Evolutionary conservation across 768 basidiomycete genomes (phyloP).

Genomic region (Tylopilus intermedius): DNA sequence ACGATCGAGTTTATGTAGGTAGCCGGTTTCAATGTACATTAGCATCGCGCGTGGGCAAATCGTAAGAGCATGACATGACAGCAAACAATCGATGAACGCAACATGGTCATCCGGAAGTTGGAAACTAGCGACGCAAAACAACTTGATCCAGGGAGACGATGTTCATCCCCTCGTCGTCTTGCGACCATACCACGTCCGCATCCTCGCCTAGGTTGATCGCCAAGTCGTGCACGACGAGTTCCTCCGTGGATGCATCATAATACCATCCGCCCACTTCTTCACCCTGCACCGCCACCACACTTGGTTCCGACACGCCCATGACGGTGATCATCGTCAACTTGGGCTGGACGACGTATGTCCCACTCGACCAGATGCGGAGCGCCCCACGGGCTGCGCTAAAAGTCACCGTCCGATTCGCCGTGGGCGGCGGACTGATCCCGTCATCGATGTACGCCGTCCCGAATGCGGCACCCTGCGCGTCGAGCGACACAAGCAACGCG

Average conservation of each 20-base stretch:
- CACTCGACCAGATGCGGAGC: conserved; percentile 35
- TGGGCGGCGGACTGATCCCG: conserved; percentile 47
- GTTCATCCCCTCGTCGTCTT: neutral
- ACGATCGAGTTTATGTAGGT: neutral
- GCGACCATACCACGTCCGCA: conserved; percentile 29
- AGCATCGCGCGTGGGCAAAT: neutral
- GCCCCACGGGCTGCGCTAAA: conserved; percentile 35
- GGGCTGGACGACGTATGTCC: conserved; percentile 32
- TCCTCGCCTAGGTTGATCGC: conserved; percentile 40
- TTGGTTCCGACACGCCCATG: conserved; percentile 46
- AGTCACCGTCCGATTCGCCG: conserved; percentile 43
- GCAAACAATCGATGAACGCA: no score
- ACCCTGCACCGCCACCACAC: conserved; percentile 37
- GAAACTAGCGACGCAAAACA: neutral
- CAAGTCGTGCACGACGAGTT: conserved; percentile 38
- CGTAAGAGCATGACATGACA: neutral
- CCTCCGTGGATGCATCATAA: conserved; percentile 35
- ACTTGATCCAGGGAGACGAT: neutral
- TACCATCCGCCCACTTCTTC: conserved; percentile 30
- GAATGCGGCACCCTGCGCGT: conserved; percentile 42
- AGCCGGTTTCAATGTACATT: neutral
- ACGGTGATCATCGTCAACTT: conserved; percentile 48
- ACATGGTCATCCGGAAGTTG: neutral
- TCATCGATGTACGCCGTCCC: conserved; percentile 67
- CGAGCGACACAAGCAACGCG: conserved; percentile 53